Conservation (phyloP, 2,329 filamentous ascomycete genomes). For the Pseudogymnoascus sp. region DNA sequence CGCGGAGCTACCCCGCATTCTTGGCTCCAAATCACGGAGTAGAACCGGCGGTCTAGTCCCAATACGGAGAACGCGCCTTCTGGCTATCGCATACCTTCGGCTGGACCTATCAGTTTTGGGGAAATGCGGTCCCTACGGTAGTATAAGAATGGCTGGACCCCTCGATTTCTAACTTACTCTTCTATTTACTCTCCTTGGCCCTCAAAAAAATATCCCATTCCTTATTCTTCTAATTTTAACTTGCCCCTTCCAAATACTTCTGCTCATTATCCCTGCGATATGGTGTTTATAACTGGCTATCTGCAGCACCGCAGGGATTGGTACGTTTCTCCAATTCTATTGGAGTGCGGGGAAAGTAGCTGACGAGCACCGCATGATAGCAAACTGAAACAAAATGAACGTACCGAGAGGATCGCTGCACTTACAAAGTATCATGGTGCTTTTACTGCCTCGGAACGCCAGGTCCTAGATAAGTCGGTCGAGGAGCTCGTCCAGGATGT, state of each 20-base stretch:
- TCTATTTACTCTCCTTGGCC: neutral
- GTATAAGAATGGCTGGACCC: neutral
- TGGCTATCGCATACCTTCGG: neutral
- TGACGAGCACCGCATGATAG: conserved; percentile 36
- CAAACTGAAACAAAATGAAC: conserved; percentile 70
- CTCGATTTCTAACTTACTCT: neutral
- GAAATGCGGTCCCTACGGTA: neutral
- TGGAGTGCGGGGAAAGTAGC: neutral
- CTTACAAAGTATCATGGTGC: conserved; percentile 59
- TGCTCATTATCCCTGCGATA: conserved; percentile 16
- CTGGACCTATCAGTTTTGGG: conserved; percentile 1
- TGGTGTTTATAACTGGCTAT: conserved; percentile 28
- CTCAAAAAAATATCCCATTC: neutral
- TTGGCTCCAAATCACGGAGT: neutral
- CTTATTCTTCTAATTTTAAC: neutral
- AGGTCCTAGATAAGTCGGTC: conserved; percentile 65
- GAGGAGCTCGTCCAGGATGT: conserved; percentile 70
- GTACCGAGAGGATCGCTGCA: conserved; percentile 57
- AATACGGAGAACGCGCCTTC: neutral
- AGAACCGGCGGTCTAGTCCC: neutral
- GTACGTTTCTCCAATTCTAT: conserved; percentile 18
- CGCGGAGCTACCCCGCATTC: neutral
- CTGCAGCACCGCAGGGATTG: conserved; percentile 28
- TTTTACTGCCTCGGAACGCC: conserved; percentile 56
- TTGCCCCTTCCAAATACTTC: neutral